phyloP scores from a whole-genome alignment of 192 early-diverging fungal genomes.

The Rhizophagus clarus region DNA sequence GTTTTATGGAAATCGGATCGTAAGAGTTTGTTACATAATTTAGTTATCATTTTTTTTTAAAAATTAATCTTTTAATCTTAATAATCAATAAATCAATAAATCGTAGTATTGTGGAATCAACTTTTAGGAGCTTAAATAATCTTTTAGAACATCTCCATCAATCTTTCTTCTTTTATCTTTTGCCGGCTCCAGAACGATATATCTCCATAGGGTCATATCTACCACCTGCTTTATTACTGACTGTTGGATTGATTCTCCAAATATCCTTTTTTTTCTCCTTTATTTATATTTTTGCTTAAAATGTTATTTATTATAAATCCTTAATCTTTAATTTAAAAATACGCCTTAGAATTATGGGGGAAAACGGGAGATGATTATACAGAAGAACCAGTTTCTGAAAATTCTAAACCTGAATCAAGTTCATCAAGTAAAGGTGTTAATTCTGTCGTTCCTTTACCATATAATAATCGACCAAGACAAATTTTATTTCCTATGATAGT shows the following conservation, averaged over 20 bases:
- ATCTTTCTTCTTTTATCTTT: conserved; percentile 96
- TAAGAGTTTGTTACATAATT: conserved; percentile 37
- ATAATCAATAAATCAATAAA: neutral
- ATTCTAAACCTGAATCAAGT: conserved; percentile 6
- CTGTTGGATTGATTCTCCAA: conserved; percentile 70
- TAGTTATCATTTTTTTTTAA: neutral
- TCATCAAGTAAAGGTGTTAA: neutral
- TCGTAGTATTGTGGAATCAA: conserved; percentile 73
- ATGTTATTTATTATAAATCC: conserved; percentile 43
- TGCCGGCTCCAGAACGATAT: conserved; percentile 74
- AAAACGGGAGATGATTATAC: conserved; percentile 12
- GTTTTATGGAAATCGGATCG: conserved; percentile 55
- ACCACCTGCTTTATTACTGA: conserved; percentile 78
- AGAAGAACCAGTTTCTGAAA: neutral
- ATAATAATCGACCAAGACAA: conserved; percentile 32
- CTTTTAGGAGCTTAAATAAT: conserved; percentile 85
- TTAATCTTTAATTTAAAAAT: conserved; percentile 35
- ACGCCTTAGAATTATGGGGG: conserved; percentile 31
- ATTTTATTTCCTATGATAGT: conserved; percentile 36
- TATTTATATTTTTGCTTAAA: conserved; percentile 38
- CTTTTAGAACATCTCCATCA: conserved; percentile 93
- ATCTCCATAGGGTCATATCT: conserved; percentile 91
- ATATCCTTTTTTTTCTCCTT: conserved; percentile 52
- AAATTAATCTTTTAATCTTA: neutral
- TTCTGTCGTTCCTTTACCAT: conserved; percentile 27